phyloP scores from a whole-genome alignment of 2,329 filamentous ascomycete species.

The Akanthomyces dipterigenus region DNA sequence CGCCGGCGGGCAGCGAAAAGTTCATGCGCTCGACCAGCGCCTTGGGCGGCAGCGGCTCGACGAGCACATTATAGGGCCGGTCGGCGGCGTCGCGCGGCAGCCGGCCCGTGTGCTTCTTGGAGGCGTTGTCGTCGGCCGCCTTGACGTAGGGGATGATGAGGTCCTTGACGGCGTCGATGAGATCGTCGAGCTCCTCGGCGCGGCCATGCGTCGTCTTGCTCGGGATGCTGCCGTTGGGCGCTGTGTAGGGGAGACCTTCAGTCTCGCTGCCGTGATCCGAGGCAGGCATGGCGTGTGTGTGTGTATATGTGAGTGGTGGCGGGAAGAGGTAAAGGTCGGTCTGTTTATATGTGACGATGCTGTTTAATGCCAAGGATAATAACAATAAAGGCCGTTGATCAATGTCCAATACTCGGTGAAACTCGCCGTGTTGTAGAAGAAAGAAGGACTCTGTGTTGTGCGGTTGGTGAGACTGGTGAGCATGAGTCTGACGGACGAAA shows the following conservation, averaged over 20 bases:
- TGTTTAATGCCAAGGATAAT: neutral
- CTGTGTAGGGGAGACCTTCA: slow-evolving; percentile 1
- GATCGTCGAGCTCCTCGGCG: slow-evolving; percentile 34
- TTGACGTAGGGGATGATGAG: slow-evolving; percentile 66
- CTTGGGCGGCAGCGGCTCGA: slow-evolving; percentile 55
- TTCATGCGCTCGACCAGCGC: slow-evolving; percentile 49
- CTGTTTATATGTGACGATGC: no score
- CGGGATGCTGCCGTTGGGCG: neutral
- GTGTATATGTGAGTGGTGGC: neutral
- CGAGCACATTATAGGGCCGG: slow-evolving; percentile 47
- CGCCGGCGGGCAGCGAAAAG: slow-evolving; percentile 47
- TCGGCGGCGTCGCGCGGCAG: slow-evolving; percentile 25
- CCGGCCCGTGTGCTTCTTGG: slow-evolving; percentile 44
- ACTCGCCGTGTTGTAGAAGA: neutral
- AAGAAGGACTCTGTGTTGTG: neutral
- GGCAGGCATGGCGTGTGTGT: slow-evolving; percentile 2
- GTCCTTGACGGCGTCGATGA: slow-evolving; percentile 59
- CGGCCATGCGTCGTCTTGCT: neutral
- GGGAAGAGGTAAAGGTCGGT: neutral
- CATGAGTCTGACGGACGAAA: neutral
- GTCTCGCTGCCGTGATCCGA: slow-evolving; percentile 10
- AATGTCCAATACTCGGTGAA: neutral
- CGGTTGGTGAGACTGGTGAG: neutral
- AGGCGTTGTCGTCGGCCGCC: slow-evolving; percentile 57
- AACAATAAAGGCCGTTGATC: no score